These are phyloP conservation scores for Coemansia sp. DNA, from an alignment of 192 early-diverging fungal species.

Conservation along the genomic window DNA sequence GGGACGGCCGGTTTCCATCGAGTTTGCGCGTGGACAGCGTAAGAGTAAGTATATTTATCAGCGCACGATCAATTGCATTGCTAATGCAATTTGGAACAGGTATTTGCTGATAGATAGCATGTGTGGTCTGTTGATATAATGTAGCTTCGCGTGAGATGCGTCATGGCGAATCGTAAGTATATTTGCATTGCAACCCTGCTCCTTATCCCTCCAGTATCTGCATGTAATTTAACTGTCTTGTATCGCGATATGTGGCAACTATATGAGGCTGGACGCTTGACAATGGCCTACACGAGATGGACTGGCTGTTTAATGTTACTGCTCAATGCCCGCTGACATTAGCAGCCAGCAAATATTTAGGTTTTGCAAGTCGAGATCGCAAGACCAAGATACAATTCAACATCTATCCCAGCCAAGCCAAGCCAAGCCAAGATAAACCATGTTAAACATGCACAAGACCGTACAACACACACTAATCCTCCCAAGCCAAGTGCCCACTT, in stretches of 20 bases:
- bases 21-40: constrained; percentile 56
- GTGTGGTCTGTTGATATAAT: constrained; percentile 4
- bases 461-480: not conserved
- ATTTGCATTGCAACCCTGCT: constrained; percentile 6
- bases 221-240: not conserved
- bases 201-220: not conserved
- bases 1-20: constrained; percentile 36
- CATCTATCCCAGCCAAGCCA: not conserved
- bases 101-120: not conserved
- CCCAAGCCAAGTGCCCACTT: constrained; percentile 1
- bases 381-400: constrained; percentile 13
- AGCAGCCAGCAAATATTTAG: constrained; percentile 6
- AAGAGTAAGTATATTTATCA: constrained; percentile 36
- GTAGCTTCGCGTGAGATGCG: constrained; percentile 55
- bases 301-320: not conserved
- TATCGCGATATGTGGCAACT: not conserved
- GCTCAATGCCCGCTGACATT: not conserved
- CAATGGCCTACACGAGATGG: not conserved
- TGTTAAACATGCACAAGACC: not conserved
- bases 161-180: constrained; percentile 42
- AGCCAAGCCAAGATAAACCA: constrained; percentile 5
- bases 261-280: not conserved
- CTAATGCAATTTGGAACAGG: not conserved
- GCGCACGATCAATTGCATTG: not conserved
- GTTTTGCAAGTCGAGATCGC: constrained; percentile 46